Conservation (phyloP, 163 green algal genomes). For the Scenedesmus sp. region DNA sequence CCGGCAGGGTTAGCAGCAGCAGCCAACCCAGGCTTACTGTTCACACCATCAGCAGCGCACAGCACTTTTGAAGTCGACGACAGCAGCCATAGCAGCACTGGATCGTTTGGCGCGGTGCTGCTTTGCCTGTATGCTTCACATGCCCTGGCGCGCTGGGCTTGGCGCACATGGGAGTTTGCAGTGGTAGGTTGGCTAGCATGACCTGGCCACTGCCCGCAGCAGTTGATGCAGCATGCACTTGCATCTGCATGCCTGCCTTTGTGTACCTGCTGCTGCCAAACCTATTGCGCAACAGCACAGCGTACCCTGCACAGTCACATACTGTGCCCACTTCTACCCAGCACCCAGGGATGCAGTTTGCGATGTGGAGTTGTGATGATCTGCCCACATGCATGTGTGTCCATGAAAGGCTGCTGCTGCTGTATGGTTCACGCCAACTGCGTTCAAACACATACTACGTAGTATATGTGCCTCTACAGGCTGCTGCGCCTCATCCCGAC, state of each 20-base stretch:
- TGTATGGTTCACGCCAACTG: neutral
- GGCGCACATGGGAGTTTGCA: slow-evolving; percentile 75
- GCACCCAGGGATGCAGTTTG: no score
- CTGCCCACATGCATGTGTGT: neutral
- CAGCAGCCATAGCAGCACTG: neutral
- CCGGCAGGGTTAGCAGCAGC: slow-evolving; percentile 7
- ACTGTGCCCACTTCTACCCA: no score
- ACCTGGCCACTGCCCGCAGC: neutral
- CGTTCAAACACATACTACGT: no score
- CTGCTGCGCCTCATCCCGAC: neutral
- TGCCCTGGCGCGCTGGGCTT: slow-evolving; percentile 50
- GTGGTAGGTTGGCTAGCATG: slow-evolving; percentile 48
- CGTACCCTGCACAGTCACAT: no score
- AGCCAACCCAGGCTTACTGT: neutral
- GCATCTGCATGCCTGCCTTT: no score
- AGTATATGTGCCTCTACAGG: no score
- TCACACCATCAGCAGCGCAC: neutral
- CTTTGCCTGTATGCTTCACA: slow-evolving; percentile 41
- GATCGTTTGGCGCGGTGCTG: neutral
- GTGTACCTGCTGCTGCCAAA: no score
- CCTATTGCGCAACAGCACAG: no score
- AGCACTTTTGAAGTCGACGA: neutral
- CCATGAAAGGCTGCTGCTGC: neutral
- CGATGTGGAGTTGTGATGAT: no score
- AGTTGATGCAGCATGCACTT: no score